These are phyloP conservation scores for Neurospora sp. DNA, from an alignment of 495 filamentous ascomycete genomes.

Conservation along the genomic window DNA sequence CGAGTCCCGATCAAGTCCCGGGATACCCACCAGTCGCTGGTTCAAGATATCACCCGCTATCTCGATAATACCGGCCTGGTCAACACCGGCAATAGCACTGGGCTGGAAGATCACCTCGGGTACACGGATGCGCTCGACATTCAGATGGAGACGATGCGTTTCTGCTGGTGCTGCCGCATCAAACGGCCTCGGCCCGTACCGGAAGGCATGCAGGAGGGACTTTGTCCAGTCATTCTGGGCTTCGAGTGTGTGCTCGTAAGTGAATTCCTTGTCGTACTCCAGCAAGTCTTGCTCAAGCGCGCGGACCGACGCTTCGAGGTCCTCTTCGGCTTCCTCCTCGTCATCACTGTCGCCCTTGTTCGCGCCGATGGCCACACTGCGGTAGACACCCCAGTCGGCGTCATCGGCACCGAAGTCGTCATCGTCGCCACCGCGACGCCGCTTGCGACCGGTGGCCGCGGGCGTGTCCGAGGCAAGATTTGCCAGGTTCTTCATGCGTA, in stretches of 20 bases:
- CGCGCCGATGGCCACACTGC: conserved; percentile 70
- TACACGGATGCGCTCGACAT: conserved; percentile 92
- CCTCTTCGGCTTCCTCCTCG: conserved; percentile 80
- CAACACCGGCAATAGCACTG: conserved; percentile 77
- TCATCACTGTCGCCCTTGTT: conserved; percentile 54
- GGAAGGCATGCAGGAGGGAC: conserved; percentile 76
- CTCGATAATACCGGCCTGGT: conserved; percentile 88
- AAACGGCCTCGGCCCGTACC: conserved; percentile 76
- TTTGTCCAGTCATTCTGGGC: conserved; percentile 93
- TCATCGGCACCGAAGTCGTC: conserved; percentile 96
- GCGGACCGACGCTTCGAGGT: conserved; percentile 60
- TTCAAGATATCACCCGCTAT: conserved; percentile 77
- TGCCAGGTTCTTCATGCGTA: conserved; percentile 97
- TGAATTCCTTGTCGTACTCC: conserved; percentile 76
- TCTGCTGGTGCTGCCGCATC: conserved; percentile 71
- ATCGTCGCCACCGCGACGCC: conserved; percentile 65
- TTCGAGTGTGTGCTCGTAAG: conserved; percentile 78
- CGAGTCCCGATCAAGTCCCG: conserved; percentile 44
- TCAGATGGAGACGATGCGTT: conserved; percentile 82
- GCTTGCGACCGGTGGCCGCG: conserved; percentile 53
- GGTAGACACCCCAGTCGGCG: conserved; percentile 94
- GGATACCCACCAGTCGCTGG: conserved; percentile 52
- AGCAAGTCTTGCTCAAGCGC: conserved; percentile 74
- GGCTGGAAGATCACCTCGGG: conserved; percentile 95
- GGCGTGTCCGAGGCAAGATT: conserved; percentile 90